Evolutionary conservation across 2,329 filamentous ascomycete species (phyloP).

Genomic region (Arthrobotrys sinensis): DNA sequence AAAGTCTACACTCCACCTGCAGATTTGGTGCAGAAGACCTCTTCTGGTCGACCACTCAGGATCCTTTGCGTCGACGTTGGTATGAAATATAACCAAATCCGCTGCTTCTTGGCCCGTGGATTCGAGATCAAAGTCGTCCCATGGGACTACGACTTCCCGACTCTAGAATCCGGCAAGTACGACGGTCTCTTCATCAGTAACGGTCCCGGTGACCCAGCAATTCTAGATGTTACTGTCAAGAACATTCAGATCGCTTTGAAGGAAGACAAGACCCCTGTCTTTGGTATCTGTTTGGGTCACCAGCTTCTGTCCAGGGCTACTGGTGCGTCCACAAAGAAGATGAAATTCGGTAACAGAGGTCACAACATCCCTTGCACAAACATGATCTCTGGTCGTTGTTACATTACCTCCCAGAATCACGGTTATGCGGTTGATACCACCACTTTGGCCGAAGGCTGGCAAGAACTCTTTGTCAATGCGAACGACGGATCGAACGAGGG

Average conservation of each 20-base stretch:
- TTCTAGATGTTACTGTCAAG: conserved; percentile 83
- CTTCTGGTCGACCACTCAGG: conserved; percentile 87
- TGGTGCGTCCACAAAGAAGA: conserved; percentile 88
- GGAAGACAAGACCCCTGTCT: conserved; percentile 86
- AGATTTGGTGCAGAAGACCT: conserved; percentile 82
- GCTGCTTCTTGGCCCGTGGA: conserved; percentile 90
- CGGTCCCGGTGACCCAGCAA: conserved; percentile 93
- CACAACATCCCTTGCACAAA: conserved; percentile 99
- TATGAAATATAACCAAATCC: conserved; percentile 97
- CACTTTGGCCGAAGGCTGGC: conserved; percentile 84
- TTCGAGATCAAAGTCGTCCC: conserved; percentile 95
- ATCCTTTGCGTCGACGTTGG: conserved; percentile 96
- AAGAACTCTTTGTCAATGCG: conserved; percentile 96
- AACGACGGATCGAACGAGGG: conserved; percentile 99
- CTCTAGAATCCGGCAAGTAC: conserved; percentile 83
- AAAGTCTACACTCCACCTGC: conserved; percentile 86
- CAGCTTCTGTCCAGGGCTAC: conserved; percentile 91
- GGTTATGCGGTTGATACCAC: conserved; percentile 91
- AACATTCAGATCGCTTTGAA: conserved; percentile 83
- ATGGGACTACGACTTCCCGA: conserved; percentile 93
- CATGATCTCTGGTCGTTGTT: conserved; percentile 93
- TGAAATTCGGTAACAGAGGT: conserved; percentile 99
- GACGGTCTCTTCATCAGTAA: conserved; percentile 98
- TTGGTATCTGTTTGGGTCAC: conserved; percentile 96
- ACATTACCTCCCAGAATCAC: conserved; percentile 99